Evolutionary conservation across 352 stramenopile species (phyloP).

Genomic region (Elongisporangium undulatum): DNA sequence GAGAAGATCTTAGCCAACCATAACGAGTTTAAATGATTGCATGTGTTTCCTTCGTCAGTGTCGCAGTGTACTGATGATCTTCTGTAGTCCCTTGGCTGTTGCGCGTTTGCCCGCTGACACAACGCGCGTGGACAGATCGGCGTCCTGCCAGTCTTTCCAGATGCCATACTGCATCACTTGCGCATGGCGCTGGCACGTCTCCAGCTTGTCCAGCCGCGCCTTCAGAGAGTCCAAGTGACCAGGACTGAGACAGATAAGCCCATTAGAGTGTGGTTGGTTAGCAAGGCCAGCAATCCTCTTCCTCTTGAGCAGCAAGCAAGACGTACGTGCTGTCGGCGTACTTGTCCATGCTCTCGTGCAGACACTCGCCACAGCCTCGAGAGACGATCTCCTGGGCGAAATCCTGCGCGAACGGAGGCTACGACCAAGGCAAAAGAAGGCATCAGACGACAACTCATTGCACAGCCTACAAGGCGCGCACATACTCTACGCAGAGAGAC

Average conservation of each 20-base stretch:
- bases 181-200: conserved; percentile 52
- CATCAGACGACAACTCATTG: conserved; percentile 1
- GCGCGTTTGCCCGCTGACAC: conserved; percentile 61
- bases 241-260: conserved; percentile 6
- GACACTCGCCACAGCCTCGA: conserved; percentile 51
- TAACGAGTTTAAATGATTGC: background rate
- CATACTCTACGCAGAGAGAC: conserved; percentile 44
- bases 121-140: conserved; percentile 57
- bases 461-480: background rate
- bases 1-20: background rate
- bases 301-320: background rate
- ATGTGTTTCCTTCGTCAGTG: conserved; percentile 8
- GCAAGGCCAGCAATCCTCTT: background rate
- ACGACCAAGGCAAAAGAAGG: background rate
- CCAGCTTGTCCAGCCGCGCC: conserved; percentile 41
- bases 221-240: conserved; percentile 21
- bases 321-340: conserved; percentile 64
- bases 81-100: conserved; percentile 38
- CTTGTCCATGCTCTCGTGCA: conserved; percentile 52
- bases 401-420: conserved; percentile 49
- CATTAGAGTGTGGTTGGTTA: conserved; percentile 1
- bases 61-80: conserved; percentile 30
- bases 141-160: conserved; percentile 73
- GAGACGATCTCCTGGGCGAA: conserved; percentile 61
- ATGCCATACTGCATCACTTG: conserved; percentile 80